A percentile compares a stretch with the other conserved stretches of the same genome.
phyloP scores from a whole-genome alignment of 2,329 filamentous ascomycete genomes.

The Penicillium expansum region DNA sequence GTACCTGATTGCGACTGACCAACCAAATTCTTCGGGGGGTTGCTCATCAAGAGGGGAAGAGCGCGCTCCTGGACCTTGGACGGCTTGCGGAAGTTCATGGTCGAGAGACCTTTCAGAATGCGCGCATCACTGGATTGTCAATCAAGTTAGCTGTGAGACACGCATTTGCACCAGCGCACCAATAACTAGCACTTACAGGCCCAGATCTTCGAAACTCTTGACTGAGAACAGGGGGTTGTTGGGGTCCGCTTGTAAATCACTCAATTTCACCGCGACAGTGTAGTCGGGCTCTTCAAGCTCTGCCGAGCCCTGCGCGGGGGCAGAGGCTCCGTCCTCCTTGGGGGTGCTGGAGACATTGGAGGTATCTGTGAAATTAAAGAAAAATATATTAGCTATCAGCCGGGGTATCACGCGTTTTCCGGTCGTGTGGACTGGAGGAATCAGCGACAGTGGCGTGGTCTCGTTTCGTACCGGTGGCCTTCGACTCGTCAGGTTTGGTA shows the following conservation, averaged over 20 bases:
- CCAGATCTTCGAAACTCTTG: constrained; percentile 78
- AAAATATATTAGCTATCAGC: constrained; percentile 19
- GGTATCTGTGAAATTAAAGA: constrained; percentile 11
- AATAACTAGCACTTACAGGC: constrained; percentile 61
- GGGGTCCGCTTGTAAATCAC: constrained; percentile 80
- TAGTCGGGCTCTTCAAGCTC: constrained; percentile 68
- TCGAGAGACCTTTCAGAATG: constrained; percentile 73
- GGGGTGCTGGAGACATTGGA: constrained; percentile 15
- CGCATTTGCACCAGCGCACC: neutral
- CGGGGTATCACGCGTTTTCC: constrained; percentile 13
- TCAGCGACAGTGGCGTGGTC: constrained; percentile 14
- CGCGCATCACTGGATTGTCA: constrained; percentile 47
- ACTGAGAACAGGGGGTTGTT: constrained; percentile 85
- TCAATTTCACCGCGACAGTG: constrained; percentile 89
- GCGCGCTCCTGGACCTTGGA: constrained; percentile 98
- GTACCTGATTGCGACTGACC: constrained; percentile 99
- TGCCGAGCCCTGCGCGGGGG: constrained; percentile 46
- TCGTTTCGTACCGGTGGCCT: constrained; percentile 31
- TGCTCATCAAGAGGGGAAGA: constrained; percentile 77
- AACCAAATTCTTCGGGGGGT: constrained; percentile 92
- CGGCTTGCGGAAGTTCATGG: constrained; percentile 87
- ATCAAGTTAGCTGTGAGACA: constrained; percentile 2
- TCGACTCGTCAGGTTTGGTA: constrained; percentile 40
- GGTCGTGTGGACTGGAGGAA: constrained; percentile 1
- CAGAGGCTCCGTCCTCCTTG: constrained; percentile 42